Base-by-base conservation (phyloP, 2,329 filamentous ascomycete genomes). In the Aspergillus tamarii region DNA sequence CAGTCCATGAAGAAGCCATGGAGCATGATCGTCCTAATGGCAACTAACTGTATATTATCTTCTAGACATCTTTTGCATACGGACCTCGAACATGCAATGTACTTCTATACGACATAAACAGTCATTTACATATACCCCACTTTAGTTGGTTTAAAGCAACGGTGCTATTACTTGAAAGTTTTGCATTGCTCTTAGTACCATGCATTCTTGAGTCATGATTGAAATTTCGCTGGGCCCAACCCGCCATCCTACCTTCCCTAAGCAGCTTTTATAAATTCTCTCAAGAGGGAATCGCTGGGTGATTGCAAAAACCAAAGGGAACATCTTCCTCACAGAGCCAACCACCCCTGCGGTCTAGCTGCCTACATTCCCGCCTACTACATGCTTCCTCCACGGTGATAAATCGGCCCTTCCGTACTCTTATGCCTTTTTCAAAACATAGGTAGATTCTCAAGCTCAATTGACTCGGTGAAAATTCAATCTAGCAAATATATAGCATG, bases 1-100 rank as follows among this genome's bases (percentile, higher is more conserved):
- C 70, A 23, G 69, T 77, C 11, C 72, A 77, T 61, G 71, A 76
- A 30, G 72, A 75, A 63, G 71, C 70, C 23, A 64, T 64, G 60
- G 69, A 66, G 48, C 66, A 71, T 57, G 60, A 57, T 30, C 65
- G 64, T 23, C 63, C 52, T 67, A 72, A n/a, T 68, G 39, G 57
- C 34, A 28, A 52, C 57, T 30, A 36, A 34, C 32, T 70, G 68
- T 70, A 69, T 65, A 68, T 64, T 66, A 66, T 62, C 32, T 30
- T 50, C 21, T 62, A 52, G 28, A 58, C 36, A 30, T 41, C 55
- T 46, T 61, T 19, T 61, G 28, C 43, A 61, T 50, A 50, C 41
- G 43, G 30, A 36, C 16, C 21, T n/a, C 48, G 28, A n/a, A 6
- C 52, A 23, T 55, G 21, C 52, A 54, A 12, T 46, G 26, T 50